Evolutionary conservation across 768 basidiomycete genomes (phyloP), one percentile per base, ranked within the genome.

Genomic region (Omphalotus guepiniiformis): DNA sequence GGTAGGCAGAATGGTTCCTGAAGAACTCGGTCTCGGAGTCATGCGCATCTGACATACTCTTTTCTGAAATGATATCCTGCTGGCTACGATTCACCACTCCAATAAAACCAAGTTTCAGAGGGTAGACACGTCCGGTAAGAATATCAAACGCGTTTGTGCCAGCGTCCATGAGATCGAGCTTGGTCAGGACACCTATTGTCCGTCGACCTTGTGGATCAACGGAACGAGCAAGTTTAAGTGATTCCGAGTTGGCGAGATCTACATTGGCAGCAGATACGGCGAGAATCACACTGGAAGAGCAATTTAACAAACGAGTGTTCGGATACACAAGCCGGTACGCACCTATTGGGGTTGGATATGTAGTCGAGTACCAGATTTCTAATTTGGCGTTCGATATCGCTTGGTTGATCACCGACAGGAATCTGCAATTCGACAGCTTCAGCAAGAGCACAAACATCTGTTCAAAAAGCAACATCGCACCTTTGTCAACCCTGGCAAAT

Each of bases 111-210:
- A 99, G 79, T 65, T 97, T 98, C 53, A 99, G 80, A 26, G 96
- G 96, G 67, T 99, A 99, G 36, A 97, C 89, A 50, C 95, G 87
- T 32, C 96, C 96, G 0, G 92, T 97, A 29, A 98, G 78, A 55
- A 98, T 85, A 65, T 99, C 95, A 28, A 94, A 71, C 18, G 96
- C 96, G 63, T 99, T 97, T 28, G 96, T 99, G 23, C 96, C 96
- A 5, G 94, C 94, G 58, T 98, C 96, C 96, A 99, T 99, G 38
- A 99, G 78, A 68, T 99, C 96, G 27, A 98, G 80, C 67, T 99
- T 99, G 12, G 95, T 95, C 42, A 99, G 75, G 16, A 99, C 88
- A 42, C 96, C 96, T 47, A 98, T 92, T 11, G 96, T 99, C 25
- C 96, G 82, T 25, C 96, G 83, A 9, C 95, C 94, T 66, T 96